These are phyloP conservation scores for Kodamaea hsintzibuensis DNA, from an alignment of 805 yeast species.

Conservation along the genomic window DNA sequence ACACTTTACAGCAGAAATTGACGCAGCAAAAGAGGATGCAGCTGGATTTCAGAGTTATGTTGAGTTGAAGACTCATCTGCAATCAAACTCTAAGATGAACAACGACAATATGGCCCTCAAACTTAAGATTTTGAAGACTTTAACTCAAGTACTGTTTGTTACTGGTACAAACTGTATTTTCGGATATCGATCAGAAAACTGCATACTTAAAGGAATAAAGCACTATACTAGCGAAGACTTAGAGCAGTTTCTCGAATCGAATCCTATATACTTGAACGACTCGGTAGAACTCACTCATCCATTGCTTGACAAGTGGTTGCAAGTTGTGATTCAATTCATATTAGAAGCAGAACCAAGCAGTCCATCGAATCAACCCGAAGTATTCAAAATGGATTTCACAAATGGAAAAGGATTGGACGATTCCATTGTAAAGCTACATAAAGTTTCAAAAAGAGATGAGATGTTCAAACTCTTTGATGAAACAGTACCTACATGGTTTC, in stretches of 20 bases:
- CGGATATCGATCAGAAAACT: conserved; percentile 8
- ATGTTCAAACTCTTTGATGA: conserved; percentile 5
- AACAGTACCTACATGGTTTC: conserved; percentile 21
- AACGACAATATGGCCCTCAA: conserved; percentile 4
- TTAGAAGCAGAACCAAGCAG: not conserved
- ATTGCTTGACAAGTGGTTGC: conserved; percentile 5
- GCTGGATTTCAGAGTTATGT: conserved; percentile 17
- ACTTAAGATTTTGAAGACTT: conserved; percentile 8
- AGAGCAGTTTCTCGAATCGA: not conserved
- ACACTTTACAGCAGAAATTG: conserved; percentile 26
- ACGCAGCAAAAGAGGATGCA: conserved; percentile 8
- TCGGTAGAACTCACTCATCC: not conserved
- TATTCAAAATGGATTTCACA: conserved; percentile 1
- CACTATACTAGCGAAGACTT: not conserved
- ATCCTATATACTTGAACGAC: conserved; percentile 6
- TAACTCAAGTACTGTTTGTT: conserved; percentile 6
- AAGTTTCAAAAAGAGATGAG: not conserved
- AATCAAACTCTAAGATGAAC: conserved; percentile 2
- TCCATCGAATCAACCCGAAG: not conserved
- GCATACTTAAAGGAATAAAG: conserved; percentile 8
- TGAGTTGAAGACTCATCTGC: conserved; percentile 26
- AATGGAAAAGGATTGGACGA: conserved; percentile 1
- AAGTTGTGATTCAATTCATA: not conserved
- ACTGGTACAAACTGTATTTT: conserved; percentile 2
- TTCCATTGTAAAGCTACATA: not conserved